Base-by-base conservation (phyloP, 2,329 filamentous ascomycete genomes). In the Thermomyces lanuginosus region DNA sequence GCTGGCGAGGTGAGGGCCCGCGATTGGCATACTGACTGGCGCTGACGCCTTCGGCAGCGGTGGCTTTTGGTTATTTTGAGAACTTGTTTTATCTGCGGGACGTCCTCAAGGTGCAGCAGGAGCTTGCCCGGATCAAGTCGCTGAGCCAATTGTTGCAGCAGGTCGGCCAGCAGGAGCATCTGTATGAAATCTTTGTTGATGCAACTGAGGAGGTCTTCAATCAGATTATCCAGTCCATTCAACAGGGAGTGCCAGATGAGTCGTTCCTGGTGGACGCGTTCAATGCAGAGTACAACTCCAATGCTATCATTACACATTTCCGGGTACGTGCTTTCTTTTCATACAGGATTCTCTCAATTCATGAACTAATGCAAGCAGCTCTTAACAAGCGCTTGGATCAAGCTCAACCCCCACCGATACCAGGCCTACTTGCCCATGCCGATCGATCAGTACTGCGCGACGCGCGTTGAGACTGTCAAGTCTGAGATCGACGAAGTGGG, bases 11-110 rank as follows among this genome's bases (percentile, higher is more conserved):
- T 93, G 65, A 61, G 74, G 59, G 40, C 37, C 4, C 12, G 11
- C 10, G 2, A 15, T 15, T 37, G 8, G 16, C 8, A 29, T 14
- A 13, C 33, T 36, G 16, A 31, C 34, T 37, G 26, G n/a, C n/a
- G n/a, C n/a, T n/a, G n/a, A n/a, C n/a, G 30, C 21, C 5, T 25
- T 30, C 21, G 29, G 10, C 50, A 95, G 89, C 86, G 27, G 78
- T 92, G 47, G 83, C 76, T 13, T 98, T 92, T 53, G 75, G 74
- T 37, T 95, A 93, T 53, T 92, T 91, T 47, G 89, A 98, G 55
- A 76, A 72, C 23, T 64, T 95, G 29, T 63, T 86, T 41, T 69
- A 71, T 36, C 58, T 67, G 24, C 72, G 70, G 40, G 72, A 82
- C 47, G 58, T 60, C 31, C 58, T 60, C 36, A 69, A 72, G 39